These are phyloP conservation scores for Asterophora parasitica DNA, from an alignment of 768 basidiomycete genomes.

Conservation along the genomic window DNA sequence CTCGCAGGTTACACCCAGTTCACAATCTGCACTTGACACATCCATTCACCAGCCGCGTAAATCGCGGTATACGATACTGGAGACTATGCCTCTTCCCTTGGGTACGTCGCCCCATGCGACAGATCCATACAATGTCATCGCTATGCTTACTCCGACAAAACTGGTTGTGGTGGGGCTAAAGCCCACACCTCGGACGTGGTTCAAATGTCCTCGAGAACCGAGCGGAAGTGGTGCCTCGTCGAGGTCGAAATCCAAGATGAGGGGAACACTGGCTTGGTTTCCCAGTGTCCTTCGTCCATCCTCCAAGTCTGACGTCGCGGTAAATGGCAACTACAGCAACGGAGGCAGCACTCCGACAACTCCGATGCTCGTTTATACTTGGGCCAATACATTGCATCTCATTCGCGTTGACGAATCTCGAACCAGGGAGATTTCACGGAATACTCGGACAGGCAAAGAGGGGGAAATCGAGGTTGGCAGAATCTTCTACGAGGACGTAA, in stretches of 20 bases:
- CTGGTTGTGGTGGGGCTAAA: constrained; percentile 91
- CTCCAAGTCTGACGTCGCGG: constrained; percentile 17
- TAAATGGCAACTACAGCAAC: constrained; percentile 16
- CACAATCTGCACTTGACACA: constrained; percentile 17
- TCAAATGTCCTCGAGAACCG: constrained; percentile 57
- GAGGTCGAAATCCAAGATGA: constrained; percentile 42
- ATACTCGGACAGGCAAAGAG: constrained; percentile 55
- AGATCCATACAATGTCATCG: constrained; percentile 75
- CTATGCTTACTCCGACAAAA: constrained; percentile 85
- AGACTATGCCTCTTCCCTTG: constrained; percentile 78
- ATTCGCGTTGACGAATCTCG: constrained; percentile 62
- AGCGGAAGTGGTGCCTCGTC: constrained; percentile 36
- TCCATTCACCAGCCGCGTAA: constrained; percentile 40
- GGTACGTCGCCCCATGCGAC: constrained; percentile 70
- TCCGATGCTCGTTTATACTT: constrained; percentile 80
- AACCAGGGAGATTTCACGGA: constrained; percentile 43
- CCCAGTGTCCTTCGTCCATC: constrained; percentile 46
- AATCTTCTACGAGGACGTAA: constrained; percentile 57
- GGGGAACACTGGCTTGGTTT: constrained; percentile 78
- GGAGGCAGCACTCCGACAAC: constrained; percentile 22
- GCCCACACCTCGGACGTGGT: constrained; percentile 91
- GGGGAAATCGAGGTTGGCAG: constrained; percentile 58
- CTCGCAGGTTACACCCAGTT: constrained; percentile 4
- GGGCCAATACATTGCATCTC: constrained; percentile 68
- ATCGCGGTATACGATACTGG: constrained; percentile 63